Base-by-base conservation (phyloP, 208 protist species). In the Crithidia sp. region DNA sequence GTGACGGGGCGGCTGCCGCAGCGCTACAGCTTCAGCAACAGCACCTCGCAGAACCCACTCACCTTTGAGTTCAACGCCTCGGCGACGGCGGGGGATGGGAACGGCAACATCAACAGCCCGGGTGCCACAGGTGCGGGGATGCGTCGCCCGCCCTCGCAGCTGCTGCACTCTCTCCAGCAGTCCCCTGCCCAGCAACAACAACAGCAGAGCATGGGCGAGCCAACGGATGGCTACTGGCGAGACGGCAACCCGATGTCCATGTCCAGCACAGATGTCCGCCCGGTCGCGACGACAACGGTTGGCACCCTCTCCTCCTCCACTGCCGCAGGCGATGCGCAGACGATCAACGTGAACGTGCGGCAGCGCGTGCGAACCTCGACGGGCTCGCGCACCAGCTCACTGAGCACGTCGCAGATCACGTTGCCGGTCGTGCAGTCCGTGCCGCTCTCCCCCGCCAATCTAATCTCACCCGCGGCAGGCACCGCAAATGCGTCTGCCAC, bases 321-420 rank as follows among this genome's bases (percentile, higher is more conserved):
- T 0, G 60, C 69, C 28, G 28, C 28, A 0, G 74, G 69, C 43
- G 74, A 72, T 13, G 50, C 41, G 41, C 67, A 79, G 52, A 71
- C 60, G 17, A 57, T 86, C 61, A 74, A 74, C 61, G 81, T 86
- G 14, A 83, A 71, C 40, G 64, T 86, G 70, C 81, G 81, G 59
- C 82, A 83, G 71, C 79, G 75, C n/a, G 14, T 76, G 13, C 72
- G 79, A 13, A 2, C 79, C 4, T 12, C 45, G 43, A 41, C 50
- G 65, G 64, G 54, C 50, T 84, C 79, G 16, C 50, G 47, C 36
- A 56, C 28, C 47, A 67, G 53, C 50, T 79, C 79, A 5, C 69
- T 69, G 17, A 84, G 50, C 53, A 68, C 73, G 14, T 79, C 74
- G 0, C 58, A 53, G 28, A 40, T 57, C 16, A 68, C 53, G 10